phyloP scores from a whole-genome alignment of 306 rosid genomes.

The cucumber (Cucumis sativus) region DNA sequence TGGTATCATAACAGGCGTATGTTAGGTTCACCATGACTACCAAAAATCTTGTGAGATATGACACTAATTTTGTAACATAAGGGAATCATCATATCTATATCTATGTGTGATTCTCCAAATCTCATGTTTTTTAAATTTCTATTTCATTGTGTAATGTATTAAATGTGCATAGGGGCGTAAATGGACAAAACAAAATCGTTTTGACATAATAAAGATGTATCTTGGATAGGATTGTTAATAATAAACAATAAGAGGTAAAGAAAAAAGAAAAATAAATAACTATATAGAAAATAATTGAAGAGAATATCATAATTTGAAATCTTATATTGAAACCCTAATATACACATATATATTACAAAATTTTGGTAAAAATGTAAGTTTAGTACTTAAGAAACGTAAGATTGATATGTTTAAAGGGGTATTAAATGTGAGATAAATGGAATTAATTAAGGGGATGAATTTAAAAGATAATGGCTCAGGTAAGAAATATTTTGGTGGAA shows the following conservation, averaged over 20 bases:
- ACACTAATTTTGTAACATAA: background rate
- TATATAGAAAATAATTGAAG: no score
- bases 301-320: no score
- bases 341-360: no score
- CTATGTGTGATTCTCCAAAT: background rate
- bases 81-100: background rate
- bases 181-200: background rate
- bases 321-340: no score
- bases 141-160: background rate
- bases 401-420: background rate
- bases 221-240: background rate
- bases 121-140: background rate
- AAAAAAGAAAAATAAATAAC: no score
- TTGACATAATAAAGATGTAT: background rate
- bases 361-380: background rate
- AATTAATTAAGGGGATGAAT: slow-evolving; percentile 3
- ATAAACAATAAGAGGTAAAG: no score
- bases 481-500: slow-evolving; percentile 29
- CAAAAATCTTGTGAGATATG: background rate
- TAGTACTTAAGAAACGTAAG: background rate
- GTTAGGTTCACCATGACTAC: background rate
- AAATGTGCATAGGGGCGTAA: background rate
- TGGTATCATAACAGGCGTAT: no score
- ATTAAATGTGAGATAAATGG: background rate
- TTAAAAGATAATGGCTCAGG: background rate